These are phyloP conservation scores for Candida silvicultrix DNA, from an alignment of 805 yeast species.

Conservation along the genomic window DNA sequence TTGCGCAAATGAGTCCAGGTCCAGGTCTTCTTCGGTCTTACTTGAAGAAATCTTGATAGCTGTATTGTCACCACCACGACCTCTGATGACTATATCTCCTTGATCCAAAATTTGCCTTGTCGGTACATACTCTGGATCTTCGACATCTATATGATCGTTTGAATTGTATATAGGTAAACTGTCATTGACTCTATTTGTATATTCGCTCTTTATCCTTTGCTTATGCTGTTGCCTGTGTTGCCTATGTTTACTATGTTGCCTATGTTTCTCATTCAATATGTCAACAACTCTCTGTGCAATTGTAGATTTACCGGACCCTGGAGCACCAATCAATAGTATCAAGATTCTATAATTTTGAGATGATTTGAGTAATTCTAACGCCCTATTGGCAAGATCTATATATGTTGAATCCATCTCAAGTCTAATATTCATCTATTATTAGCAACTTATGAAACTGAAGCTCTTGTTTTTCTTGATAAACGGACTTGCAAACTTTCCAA, in stretches of 20 bases:
- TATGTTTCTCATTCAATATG: slow-evolving; percentile 28
- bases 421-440: background rate
- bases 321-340: slow-evolving; percentile 65
- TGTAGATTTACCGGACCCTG: slow-evolving; percentile 85
- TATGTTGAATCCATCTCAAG: slow-evolving; percentile 24
- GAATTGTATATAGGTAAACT: slow-evolving; percentile 7
- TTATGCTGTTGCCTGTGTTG: background rate
- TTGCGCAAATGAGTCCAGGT: slow-evolving; percentile 30
- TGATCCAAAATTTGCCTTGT: slow-evolving; percentile 4
- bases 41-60: slow-evolving; percentile 11
- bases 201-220: slow-evolving; percentile 3
- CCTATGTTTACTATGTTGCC: slow-evolving; percentile 7
- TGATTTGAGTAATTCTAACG: slow-evolving; percentile 21
- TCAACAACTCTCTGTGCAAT: slow-evolving; percentile 42
- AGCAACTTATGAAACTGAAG: too few species aligned
- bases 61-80: slow-evolving; percentile 21
- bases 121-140: slow-evolving; percentile 14
- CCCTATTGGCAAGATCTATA: slow-evolving; percentile 24
- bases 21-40: background rate
- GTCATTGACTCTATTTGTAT: slow-evolving; percentile 3
- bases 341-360: slow-evolving; percentile 38
- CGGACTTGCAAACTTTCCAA: too few species aligned
- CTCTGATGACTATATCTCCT: slow-evolving; percentile 12
- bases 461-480: too few species aligned
- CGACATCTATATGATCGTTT: slow-evolving; percentile 7